A percentile compares a stretch with the other conserved stretches of the same genome.
phyloP scores from a whole-genome alignment of 768 basidiomycete genomes.

The Asterophora parasitica region DNA sequence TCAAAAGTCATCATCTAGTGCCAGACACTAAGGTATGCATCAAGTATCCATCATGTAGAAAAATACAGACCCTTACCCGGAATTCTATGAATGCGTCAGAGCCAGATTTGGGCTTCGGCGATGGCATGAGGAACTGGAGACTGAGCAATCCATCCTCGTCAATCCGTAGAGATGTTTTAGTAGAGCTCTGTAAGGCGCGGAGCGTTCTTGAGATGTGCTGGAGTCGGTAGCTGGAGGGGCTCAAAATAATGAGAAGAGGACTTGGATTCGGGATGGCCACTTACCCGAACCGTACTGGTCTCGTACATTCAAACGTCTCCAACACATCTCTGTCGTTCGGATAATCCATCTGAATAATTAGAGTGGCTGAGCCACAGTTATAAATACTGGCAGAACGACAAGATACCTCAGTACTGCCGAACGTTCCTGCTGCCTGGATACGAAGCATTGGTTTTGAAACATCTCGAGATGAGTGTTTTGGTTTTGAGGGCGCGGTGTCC shows the following conservation, averaged over 20 bases:
- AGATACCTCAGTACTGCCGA: constrained; percentile 79
- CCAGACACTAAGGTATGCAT: constrained; percentile 31
- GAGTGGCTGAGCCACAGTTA: constrained; percentile 1
- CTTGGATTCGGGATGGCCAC: background rate
- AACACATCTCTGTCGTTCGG: constrained; percentile 90
- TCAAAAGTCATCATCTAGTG: constrained; percentile 34
- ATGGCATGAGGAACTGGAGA: constrained; percentile 86
- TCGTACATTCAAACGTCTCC: constrained; percentile 81
- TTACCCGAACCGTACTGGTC: constrained; percentile 67
- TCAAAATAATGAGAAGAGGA: background rate
- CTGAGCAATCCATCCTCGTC: constrained; percentile 79
- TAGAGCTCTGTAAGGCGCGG: constrained; percentile 75
- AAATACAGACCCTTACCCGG: constrained; percentile 50
- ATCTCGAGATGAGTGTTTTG: constrained; percentile 23
- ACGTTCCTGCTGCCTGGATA: constrained; percentile 75
- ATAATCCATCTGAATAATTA: constrained; percentile 76
- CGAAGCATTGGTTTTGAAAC: constrained; percentile 62
- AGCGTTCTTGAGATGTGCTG: constrained; percentile 67
- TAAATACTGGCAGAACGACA: background rate
- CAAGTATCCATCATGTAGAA: background rate
- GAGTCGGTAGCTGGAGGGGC: constrained; percentile 68
- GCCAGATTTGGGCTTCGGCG: constrained; percentile 35
- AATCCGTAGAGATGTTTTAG: constrained; percentile 86
- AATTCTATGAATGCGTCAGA: constrained; percentile 82
- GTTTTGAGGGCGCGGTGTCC: constrained; percentile 9